A percentile compares a stretch with the other conserved stretches of the same genome.
Evolutionary conservation across 2,329 filamentous ascomycete species (phyloP).

Genomic region (Trichoderma sp.): DNA sequence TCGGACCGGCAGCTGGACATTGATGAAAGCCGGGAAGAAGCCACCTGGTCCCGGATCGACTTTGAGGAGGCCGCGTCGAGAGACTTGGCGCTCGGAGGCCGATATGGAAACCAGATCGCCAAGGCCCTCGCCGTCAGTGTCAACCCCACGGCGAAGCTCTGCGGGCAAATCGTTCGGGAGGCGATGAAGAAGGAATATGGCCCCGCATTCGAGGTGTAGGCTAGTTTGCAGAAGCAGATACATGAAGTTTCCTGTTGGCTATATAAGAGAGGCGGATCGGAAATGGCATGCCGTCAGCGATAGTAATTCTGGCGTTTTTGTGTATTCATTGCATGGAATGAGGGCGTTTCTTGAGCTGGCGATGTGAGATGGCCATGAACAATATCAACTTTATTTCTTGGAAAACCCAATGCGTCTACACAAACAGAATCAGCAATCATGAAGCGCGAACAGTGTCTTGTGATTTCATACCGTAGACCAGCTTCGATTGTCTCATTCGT

Average conservation of each 20-base stretch:
- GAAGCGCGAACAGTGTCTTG: background rate
- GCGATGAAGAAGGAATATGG: constrained; percentile 71
- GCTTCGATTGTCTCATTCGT: constrained; percentile 54
- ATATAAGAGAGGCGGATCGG: background rate
- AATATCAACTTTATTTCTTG: constrained; percentile 26
- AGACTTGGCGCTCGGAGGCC: constrained; percentile 65
- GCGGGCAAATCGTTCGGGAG: constrained; percentile 68
- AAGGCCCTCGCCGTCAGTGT: constrained; percentile 65
- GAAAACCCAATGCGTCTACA: constrained; percentile 41
- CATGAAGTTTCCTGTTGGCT: background rate
- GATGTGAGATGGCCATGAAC: constrained; percentile 18
- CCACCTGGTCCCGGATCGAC: constrained; percentile 54
- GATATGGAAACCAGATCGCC: constrained; percentile 67
- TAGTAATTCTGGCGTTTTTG: constrained; percentile 8
- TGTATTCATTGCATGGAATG: constrained; percentile 8
- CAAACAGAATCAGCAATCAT: constrained; percentile 10
- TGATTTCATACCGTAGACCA: constrained; percentile 45
- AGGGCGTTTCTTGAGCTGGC: background rate
- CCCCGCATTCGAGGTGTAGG: constrained; percentile 48
- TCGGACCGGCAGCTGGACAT: constrained; percentile 44
- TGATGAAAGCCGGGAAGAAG: constrained; percentile 47
- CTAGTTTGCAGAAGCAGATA: background rate
- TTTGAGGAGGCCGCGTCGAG: constrained; percentile 65
- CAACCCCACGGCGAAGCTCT: constrained; percentile 70
- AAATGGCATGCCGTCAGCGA: background rate